A percentile compares a stretch with the other conserved stretches of the same genome.
Evolutionary conservation across 768 basidiomycete species (phyloP).

Genomic region (Myochromella boudieri): DNA sequence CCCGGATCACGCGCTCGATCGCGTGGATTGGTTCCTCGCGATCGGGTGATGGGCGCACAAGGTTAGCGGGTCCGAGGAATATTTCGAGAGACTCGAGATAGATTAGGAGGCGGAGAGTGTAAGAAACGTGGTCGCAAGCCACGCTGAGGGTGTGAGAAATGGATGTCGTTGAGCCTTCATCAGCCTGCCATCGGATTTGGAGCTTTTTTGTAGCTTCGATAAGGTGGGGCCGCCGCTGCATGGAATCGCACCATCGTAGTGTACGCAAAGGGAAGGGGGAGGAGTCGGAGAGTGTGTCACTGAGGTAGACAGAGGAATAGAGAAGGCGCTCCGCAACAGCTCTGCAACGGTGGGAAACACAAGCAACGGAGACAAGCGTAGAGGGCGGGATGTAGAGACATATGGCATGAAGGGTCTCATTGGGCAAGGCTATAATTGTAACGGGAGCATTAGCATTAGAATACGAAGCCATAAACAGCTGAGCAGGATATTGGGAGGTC

Average conservation of each 20-base stretch:
- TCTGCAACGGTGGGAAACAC: constrained; percentile 47
- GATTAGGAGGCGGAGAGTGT: constrained; percentile 33
- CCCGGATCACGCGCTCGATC: constrained; percentile 43
- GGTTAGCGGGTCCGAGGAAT: constrained; percentile 46
- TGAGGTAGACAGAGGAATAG: constrained; percentile 51
- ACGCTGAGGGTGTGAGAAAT: constrained; percentile 33
- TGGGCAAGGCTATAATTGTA: constrained; percentile 41
- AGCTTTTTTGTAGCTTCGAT: constrained; percentile 43
- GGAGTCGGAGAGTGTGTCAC: constrained; percentile 43
- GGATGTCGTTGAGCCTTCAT: constrained; percentile 26
- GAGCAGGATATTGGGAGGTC: constrained; percentile 9
- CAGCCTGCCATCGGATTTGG: constrained; percentile 55
- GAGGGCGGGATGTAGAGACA: constrained; percentile 38
- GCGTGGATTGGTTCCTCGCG: constrained; percentile 38
- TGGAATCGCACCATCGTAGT: constrained; percentile 51
- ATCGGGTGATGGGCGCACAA: constrained; percentile 11
- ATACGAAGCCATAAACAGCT: constrained; percentile 9
- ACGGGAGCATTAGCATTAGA: constrained; percentile 9
- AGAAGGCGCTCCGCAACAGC: constrained; percentile 60
- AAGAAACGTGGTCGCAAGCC: constrained; percentile 39
- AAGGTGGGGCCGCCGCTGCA: constrained; percentile 46
- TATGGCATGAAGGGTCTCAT: constrained; percentile 54
- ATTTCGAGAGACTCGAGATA: constrained; percentile 58
- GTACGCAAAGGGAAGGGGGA: constrained; percentile 43
- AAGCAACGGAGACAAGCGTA: constrained; percentile 38